Percentiles rank a stretch among this genome's conserved stretches.
Evolutionary conservation across 192 early-diverging fungal species (phyloP).

Genomic region (Hyaloraphidium curvatum): DNA sequence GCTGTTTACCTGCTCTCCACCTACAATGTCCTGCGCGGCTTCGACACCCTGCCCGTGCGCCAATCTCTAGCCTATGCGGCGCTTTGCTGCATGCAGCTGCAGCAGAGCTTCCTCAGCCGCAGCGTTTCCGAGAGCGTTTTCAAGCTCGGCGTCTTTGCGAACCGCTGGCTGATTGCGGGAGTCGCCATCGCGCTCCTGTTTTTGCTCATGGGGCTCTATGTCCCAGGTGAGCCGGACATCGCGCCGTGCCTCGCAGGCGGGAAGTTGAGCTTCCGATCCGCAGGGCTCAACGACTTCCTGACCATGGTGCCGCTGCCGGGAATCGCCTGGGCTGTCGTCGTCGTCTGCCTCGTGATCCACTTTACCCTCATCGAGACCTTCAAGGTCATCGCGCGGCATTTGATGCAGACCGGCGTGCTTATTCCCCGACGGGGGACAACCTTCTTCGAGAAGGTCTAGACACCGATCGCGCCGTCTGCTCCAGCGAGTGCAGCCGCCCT

Average conservation of each 20-base stretch:
- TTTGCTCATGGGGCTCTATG: conserved; percentile 62
- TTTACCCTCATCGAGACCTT: conserved; percentile 33
- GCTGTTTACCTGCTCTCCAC: conserved; percentile 18
- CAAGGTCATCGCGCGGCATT: conserved; percentile 37
- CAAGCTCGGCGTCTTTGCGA: conserved; percentile 47
- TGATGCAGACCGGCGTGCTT: too few relatives aligned
- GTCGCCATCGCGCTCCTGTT: conserved; percentile 45
- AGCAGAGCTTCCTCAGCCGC: conserved; percentile 69
- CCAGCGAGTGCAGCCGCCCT: too few relatives aligned
- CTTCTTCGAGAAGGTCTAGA: too few relatives aligned
- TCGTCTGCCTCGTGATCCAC: conserved; percentile 31
- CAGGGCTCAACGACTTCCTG: conserved; percentile 19
- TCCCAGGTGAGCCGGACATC: conserved; percentile 31
- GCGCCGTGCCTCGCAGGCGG: not conserved
- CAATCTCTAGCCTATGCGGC: conserved; percentile 52
- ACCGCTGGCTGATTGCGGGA: conserved; percentile 61
- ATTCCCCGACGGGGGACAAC: too few relatives aligned
- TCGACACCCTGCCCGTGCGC: conserved; percentile 15
- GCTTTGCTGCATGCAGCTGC: conserved; percentile 70
- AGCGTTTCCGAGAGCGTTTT: conserved; percentile 55
- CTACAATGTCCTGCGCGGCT: conserved; percentile 8
- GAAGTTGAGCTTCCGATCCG: not conserved
- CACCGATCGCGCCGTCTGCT: too few relatives aligned
- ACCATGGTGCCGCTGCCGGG: conserved; percentile 32
- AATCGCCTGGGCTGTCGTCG: conserved; percentile 41